Base-by-base conservation (phyloP, 306 rosid genomes). In the Citrullus colocynthis region DNA sequence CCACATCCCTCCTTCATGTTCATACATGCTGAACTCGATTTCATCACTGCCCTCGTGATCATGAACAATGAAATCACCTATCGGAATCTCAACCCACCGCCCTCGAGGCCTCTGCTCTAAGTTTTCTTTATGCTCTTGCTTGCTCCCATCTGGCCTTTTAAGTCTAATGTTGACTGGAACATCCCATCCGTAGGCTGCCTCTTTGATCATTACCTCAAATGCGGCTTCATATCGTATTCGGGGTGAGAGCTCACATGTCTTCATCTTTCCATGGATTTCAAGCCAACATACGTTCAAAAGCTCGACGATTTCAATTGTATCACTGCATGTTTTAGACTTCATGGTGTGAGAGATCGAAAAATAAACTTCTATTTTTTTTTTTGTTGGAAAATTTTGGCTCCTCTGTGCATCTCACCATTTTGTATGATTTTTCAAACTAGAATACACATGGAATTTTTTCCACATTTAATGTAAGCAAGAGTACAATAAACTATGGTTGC, bases 281-380 rank as follows among this genome's bases (percentile, higher is more conserved):
- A 94, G 84, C 97, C 97, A 90, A 30, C 98, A 91, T 21, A 88
- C 97, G 5, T 13, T 57, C 48, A 73, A 6, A 78, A 94, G 87
- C 63, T 88, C 88, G 39, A 93, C 94, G 8, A 73, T 83, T 59
- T 90, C 96, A 18, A 73, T 77, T 17, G 81, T 74, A 49, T 81
- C 87, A 76, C 98, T 91, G 88, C 87, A 79, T 48, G 36, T 69
- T 24, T 24, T 24, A 24, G 28, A 24, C 28, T 24, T 24, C 28
- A 24, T 24, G 28, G 28, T 24, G 28, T 24, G 28, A 24, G 28
- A 24, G 28, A 24, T 24, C 28, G 28, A 24, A 24, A 24, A 24
- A 24, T 24, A 24, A 24, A 24, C 28, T 24, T 24, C 28, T 24
- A 24, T 24, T 24, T 24, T 24, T 24, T 24, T 24, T 24, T 24